A percentile compares a stretch with the other conserved stretches of the same genome.
Conservation (phyloP, 2,329 filamentous ascomycete genomes). For the Aureobasidium musti region DNA sequence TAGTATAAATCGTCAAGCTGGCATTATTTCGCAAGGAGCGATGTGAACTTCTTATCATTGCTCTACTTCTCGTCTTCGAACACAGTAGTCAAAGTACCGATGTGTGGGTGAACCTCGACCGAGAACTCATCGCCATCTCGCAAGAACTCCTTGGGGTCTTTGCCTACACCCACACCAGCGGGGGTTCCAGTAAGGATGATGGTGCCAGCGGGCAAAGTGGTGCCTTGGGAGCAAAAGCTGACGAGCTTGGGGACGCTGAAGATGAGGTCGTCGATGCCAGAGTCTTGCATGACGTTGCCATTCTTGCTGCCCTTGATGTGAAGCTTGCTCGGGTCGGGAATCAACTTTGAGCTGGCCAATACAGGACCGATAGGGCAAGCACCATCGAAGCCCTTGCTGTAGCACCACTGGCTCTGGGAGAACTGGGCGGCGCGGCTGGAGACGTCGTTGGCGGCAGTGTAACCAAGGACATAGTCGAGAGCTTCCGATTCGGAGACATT, state of each 20-base stretch:
- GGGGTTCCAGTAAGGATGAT: conserved; percentile 50
- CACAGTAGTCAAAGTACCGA: conserved; percentile 53
- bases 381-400: conserved; percentile 62
- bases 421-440: conserved; percentile 61
- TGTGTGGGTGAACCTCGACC: conserved; percentile 53
- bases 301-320: conserved; percentile 49
- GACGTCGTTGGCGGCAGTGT: conserved; percentile 65
- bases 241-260: conserved; percentile 54
- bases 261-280: conserved; percentile 53
- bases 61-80: conserved; percentile 40
- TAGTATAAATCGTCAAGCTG: not conserved
- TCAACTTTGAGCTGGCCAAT: conserved; percentile 29
- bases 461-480: conserved; percentile 63
- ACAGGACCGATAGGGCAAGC: conserved; percentile 54
- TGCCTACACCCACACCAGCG: conserved; percentile 46
- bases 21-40: not conserved
- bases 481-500: conserved; percentile 61
- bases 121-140: conserved; percentile 52
- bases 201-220: conserved; percentile 47
- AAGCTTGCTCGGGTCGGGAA: conserved; percentile 50
- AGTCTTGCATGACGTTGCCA: conserved; percentile 55
- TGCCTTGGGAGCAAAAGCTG: conserved; percentile 46
- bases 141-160: conserved; percentile 48
- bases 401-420: conserved; percentile 58
- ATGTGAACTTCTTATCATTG: not conserved